phyloP scores from a whole-genome alignment of 2,329 filamentous ascomycete genomes.

The Talaromyces verruculosus region DNA sequence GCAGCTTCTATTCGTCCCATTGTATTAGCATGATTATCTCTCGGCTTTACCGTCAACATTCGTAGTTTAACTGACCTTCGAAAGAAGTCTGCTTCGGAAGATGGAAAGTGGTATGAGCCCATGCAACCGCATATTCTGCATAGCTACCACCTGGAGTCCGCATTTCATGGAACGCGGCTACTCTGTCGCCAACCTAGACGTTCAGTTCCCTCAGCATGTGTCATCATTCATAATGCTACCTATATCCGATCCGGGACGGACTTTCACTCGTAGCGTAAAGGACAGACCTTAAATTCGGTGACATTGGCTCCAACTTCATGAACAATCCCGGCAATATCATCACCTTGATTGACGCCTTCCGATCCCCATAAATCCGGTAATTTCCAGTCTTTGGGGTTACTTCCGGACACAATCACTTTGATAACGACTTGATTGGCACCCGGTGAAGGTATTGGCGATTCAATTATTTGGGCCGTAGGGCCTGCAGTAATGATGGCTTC shows the following conservation, averaged over 20 bases:
- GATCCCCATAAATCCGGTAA: slow-evolving; percentile 22
- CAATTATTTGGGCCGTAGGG: slow-evolving; percentile 31
- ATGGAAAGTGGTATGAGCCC: slow-evolving; percentile 56
- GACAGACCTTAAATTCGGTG: slow-evolving; percentile 48
- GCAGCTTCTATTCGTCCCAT: slow-evolving; percentile 49
- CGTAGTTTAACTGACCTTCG: slow-evolving; percentile 44
- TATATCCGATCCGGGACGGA: too few relatives aligned
- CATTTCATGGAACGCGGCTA: slow-evolving; percentile 54
- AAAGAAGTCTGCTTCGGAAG: slow-evolving; percentile 53
- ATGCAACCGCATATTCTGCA: slow-evolving; percentile 58
- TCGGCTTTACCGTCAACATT: neutral
- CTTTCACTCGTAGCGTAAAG: too few relatives aligned
- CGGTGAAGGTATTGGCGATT: slow-evolving; percentile 45
- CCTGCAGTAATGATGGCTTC: slow-evolving; percentile 14
- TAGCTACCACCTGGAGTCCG: slow-evolving; percentile 51
- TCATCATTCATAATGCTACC: too few relatives aligned
- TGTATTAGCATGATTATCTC: neutral
- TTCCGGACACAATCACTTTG: slow-evolving; percentile 19
- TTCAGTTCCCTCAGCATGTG: neutral
- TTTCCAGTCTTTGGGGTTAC: slow-evolving; percentile 26
- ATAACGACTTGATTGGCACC: slow-evolving; percentile 36
- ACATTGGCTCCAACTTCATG: slow-evolving; percentile 54
- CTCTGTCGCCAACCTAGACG: slow-evolving; percentile 53
- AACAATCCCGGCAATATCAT: slow-evolving; percentile 55
- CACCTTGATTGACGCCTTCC: slow-evolving; percentile 44